Evolutionary conservation across 164 flowering plant genomes (phyloP), one percentile per base, ranked within the genome.

Genomic region (Vitis amurensis): DNA sequence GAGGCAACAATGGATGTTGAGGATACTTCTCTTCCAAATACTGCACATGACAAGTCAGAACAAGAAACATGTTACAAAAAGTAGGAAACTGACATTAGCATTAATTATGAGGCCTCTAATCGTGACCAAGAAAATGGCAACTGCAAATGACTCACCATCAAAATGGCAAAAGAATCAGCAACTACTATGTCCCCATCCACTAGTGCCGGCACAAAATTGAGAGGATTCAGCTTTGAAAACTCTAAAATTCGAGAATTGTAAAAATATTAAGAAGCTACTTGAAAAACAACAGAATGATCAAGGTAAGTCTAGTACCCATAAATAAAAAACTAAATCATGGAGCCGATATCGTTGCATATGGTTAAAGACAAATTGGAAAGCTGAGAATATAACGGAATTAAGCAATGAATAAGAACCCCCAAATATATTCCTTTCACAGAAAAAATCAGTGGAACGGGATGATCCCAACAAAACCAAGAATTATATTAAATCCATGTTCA

Each of bases 121-220:
- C 31, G 10, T 31, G 15, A 53, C 14, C 8, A 13, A 12, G 4
- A 13, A 29, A 64, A 48, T 17, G 2, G 23, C 23, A n/a, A 63
- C 5, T 6, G 11, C 15, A 9, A 51, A 47, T 4, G 8, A 75
- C 81, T 69, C 23, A 89, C 98, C 91, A 94, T 75, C 69, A 89
- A 37, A 63, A 91, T 94, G 57, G 98, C 98, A 59, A 89, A 82
- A 58, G 98, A 94, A 74, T 94, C 98, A 4, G 89, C 72, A 64
- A 94, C 9, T 9, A 87, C 88, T 12, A 76, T 13, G 59, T 88
- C 95, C 5, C 79, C 97, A 82, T 94, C 98, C 55, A 82, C 89
- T 68, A 92, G 76, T 17, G 73, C 90, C 2, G 98, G 98, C 59
- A 94, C 97, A 68, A 67, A 88, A n/a, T 86, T 78, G 50, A 91